Base-by-base conservation (phyloP, 2,329 filamentous ascomycete species). In the Ascochyta clinopodiicola region DNA sequence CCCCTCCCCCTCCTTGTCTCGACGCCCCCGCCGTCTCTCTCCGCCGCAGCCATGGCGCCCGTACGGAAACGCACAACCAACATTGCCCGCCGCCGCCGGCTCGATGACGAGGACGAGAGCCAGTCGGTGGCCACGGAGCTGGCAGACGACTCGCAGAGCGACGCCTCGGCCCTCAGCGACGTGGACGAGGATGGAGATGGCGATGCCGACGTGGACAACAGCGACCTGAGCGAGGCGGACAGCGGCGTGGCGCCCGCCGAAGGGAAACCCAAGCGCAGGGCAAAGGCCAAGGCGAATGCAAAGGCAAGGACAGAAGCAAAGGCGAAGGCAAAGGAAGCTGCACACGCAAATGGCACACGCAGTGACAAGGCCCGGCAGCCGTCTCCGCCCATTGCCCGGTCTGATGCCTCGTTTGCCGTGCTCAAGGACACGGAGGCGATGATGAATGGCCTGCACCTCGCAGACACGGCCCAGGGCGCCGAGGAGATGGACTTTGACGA, bases 81-180 rank as follows among this genome's bases (percentile, higher is more conserved):
- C 61, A 63, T 77, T 51, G 68, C 71, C 56, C 72, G 74, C 59
- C 74, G 75, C 60, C 60, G 75, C 64, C 68, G 74, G 47, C 67
- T 75, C 39, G 75, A 76, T 46, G 75, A 77, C 43, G 75, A 78
- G 45, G 72, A 70, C 51, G 73, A 77, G 57, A 73, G 66, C 55
- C 61, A 60, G 47, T 74, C 73, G 29, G 70, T 83, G 57, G 78
- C 78, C 46, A 82, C 78, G 36, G 80, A 81, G 50, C 63, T 83
- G 52, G 82, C 83, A 45, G 84, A 86, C 63, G 86, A 88, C 70
- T 88, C 86, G 36, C 77, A 86, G 74, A 88, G 84, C 71, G 86
- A 88, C 70, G 81, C 79, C 34, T 87, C 86, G 12, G 75, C 80
- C 21, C 78, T 81, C 59, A 87, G 80, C 63, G 82, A 86, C 57